phyloP scores from a whole-genome alignment of 371 early-diverging fungal genomes.

The Mitosporidium daphniae region DNA sequence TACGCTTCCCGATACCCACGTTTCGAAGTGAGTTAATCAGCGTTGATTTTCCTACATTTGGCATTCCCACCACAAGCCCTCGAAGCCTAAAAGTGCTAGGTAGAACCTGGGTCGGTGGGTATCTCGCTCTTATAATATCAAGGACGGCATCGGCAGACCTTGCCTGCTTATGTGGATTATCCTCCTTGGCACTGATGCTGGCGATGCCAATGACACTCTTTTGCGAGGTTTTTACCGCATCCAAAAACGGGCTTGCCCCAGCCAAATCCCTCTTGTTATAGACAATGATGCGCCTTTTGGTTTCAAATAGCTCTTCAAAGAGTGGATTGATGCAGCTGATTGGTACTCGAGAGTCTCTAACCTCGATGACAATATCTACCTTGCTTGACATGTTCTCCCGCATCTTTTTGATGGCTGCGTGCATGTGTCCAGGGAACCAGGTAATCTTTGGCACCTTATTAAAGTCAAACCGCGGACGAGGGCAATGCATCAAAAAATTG shows the following conservation, averaged over 20 bases:
- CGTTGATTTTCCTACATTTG: conserved; percentile 73
- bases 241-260: conserved; percentile 9
- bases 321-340: conserved; percentile 42
- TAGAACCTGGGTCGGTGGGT: too few species aligned
- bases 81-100: too few species aligned
- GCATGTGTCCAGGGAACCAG: conserved; percentile 84
- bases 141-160: too few species aligned
- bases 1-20: conserved; percentile 6
- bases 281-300: conserved; percentile 27
- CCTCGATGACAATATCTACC: conserved; percentile 54
- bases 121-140: too few species aligned
- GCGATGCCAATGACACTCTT: too few species aligned
- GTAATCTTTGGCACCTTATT: too few species aligned
- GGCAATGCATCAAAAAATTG: too few species aligned
- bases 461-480: too few species aligned
- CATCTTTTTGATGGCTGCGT: conserved; percentile 32
- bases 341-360: conserved; percentile 64
- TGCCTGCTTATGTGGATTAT: too few species aligned
- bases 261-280: conserved; percentile 70
- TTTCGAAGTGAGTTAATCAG: conserved; percentile 39
- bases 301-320: conserved; percentile 25
- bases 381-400: conserved; percentile 17
- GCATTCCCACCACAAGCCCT: conserved; percentile 69
- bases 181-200: too few species aligned
- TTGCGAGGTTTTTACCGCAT: background rate